Evolutionary conservation across 2,329 filamentous ascomycete species (phyloP), one percentile per base, ranked within the genome.

Genomic region (Zymoseptoria ardabiliae): DNA sequence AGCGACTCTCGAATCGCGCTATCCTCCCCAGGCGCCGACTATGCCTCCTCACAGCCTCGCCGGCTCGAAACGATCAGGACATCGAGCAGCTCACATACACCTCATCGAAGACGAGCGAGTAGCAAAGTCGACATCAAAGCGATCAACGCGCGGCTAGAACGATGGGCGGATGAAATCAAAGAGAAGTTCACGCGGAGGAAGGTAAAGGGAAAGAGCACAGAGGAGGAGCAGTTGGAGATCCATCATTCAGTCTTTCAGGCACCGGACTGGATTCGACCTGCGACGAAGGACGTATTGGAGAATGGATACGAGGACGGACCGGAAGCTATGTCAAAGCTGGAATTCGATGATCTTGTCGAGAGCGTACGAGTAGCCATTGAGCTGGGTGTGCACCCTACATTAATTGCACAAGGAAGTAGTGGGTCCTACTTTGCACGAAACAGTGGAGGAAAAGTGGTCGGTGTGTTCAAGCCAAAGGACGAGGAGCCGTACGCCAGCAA

Each of bases 391-490:
- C 94, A 99, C 72, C 94, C 94, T 4, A 92, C 90, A 69, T 89
- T 99, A 85, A 99, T 99, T 66, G 87, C 92, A 0, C 94, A 99
- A 73, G 94, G 94, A 48, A 97, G 93, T 75, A 97, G 94, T 2
- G 94, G 94, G 54, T 97, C 92, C 74, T 99, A 99, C 77, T 99
- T 99, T 81, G 94, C 94, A 23, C 84, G 92, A 60, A 96, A 96
- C 69, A 84, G 84, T 1, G 88, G 93, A 58, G 94, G 94, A 55
- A 97, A 96, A 77, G 90, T 97, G 17, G 91, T 99, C 3, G 94
- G 92, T 41, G 94, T 99, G 4, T 99, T 99, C 78, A 99, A 99
- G 74, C 94, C 94, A 50, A 99, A 99, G 76, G 94, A 99, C 68
- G 94, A 99, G 77, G 95, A 99, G 74, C 94, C 94, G 0, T 99